These are phyloP conservation scores for Acmispon strigosus DNA, from an alignment of 306 rosid genomes.

Conservation along the genomic window DNA sequence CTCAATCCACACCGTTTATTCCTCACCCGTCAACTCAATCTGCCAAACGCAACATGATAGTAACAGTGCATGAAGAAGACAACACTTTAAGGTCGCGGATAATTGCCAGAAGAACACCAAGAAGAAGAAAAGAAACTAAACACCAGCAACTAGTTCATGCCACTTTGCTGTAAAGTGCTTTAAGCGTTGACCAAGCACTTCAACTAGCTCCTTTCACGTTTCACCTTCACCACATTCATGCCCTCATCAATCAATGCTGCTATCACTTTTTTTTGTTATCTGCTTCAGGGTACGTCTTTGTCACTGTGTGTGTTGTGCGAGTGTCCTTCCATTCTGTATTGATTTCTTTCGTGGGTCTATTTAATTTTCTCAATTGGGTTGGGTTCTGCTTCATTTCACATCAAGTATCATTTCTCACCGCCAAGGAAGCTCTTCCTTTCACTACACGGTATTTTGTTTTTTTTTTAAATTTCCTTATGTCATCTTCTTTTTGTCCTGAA, in stretches of 20 bases:
- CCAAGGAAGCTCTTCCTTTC: slow-evolving; percentile 22
- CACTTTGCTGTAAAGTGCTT: slow-evolving; percentile 44
- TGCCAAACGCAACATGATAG: slow-evolving; percentile 17
- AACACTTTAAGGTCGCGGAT: slow-evolving; percentile 8
- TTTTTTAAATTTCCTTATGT: slow-evolving; percentile 1
- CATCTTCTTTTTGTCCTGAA: slow-evolving; percentile 23
- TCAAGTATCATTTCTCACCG: not conserved
- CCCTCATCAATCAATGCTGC: slow-evolving; percentile 36
- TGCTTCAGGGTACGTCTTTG: slow-evolving; percentile 27
- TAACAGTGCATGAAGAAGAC: slow-evolving; percentile 14
- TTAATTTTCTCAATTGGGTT: slow-evolving; percentile 1
- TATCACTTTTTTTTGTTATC: slow-evolving; percentile 17
- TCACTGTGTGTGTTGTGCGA: not conserved
- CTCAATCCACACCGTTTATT: slow-evolving; percentile 36
- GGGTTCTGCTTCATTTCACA: no score
- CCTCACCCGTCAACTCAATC: slow-evolving; percentile 26
- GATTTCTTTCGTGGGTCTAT: slow-evolving; percentile 38
- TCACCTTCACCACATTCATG: slow-evolving; percentile 43
- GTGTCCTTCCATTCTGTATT: slow-evolving; percentile 11
- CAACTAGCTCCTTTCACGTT: slow-evolving; percentile 30
- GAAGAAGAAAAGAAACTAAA: not conserved
- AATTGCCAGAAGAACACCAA: slow-evolving; percentile 1
- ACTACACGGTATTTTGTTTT: slow-evolving; percentile 13
- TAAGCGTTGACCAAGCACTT: slow-evolving; percentile 43
- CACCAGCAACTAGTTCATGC: slow-evolving; percentile 4